Evolutionary conservation across 2,329 filamentous ascomycete species (phyloP), one percentile per base, ranked within the genome.

Genomic region (Helicocarpus griseus): DNA sequence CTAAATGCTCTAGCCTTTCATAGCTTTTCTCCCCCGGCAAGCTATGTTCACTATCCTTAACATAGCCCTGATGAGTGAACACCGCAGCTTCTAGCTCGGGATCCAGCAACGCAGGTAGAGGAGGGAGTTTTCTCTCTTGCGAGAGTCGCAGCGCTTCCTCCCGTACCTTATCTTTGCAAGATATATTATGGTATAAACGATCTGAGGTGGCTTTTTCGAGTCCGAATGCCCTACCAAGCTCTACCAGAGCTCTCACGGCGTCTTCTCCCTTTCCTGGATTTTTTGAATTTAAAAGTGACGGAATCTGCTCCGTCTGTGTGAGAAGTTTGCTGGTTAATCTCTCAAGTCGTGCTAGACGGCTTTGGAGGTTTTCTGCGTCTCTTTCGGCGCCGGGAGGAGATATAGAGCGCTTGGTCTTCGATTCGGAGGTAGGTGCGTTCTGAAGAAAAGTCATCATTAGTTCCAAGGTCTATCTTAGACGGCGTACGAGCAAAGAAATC

Each of bases 1-100:
- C 91, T 6, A 95, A 76, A 71, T 91, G 89, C 68, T 97, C 91
- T 5, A 96, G 79, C 17, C 81, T 80, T 62, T 96, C 90, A 67
- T 96, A 96, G 61, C 74, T 78, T 49, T 73, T 64, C 41, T 73
- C 69, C 28, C 62, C 61, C 47, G 17, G 29, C 24, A 5, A 14
- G 31, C 11, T 26, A 38, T 38, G 31, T 51, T 49, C 45, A 61
- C n/a, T 52, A 35, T 57, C 61, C 50, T 60, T 59, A 41, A 73
- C 63, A n/a, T n/a, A n/a, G 1, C 80, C 81, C 1, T 76, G 71
- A 59, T 91, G 87, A 1, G 79, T 87, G 60, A 90, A 85, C 9
- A 82, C 80, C 14, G 81, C 77, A 24, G 69, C 71, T 59, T 83
- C 79, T 17, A 90, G 73, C 21, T 72, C 67, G 0, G 75, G 69